phyloP scores from a whole-genome alignment of 2,329 filamentous ascomycete genomes.

The Colletotrichum simmondsii region DNA sequence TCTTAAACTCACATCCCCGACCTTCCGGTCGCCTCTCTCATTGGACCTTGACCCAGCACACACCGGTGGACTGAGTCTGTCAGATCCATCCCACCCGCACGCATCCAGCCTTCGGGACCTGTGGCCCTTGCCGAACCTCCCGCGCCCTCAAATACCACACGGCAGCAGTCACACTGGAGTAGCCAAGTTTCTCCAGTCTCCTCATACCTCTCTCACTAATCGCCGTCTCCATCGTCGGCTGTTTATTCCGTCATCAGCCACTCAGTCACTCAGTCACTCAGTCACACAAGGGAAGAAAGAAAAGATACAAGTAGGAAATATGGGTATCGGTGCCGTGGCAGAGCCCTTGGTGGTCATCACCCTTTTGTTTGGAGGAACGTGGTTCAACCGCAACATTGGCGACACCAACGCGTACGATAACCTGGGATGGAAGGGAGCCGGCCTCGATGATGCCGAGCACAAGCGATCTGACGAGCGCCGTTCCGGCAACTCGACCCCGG shows the following conservation, averaged over 20 bases:
- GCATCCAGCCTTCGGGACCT: slow-evolving; percentile 11
- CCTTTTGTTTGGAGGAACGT: slow-evolving; percentile 56
- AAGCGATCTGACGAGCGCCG: slow-evolving; percentile 50
- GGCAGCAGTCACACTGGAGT: slow-evolving; percentile 14
- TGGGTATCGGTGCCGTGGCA: slow-evolving; percentile 53
- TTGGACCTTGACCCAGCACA: background rate
- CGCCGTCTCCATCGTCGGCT: background rate
- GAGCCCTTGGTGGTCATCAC: slow-evolving; percentile 55
- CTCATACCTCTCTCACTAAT: slow-evolving; percentile 9
- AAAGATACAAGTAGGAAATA: slow-evolving; percentile 34
- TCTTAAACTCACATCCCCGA: slow-evolving; percentile 25
- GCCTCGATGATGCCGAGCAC: slow-evolving; percentile 25
- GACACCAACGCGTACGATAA: slow-evolving; percentile 40
- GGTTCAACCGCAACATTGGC: slow-evolving; percentile 54
- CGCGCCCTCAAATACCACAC: slow-evolving; percentile 27
- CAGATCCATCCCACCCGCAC: slow-evolving; percentile 22
- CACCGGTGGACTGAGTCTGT: slow-evolving; percentile 10
- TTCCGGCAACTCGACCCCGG: slow-evolving; percentile 32
- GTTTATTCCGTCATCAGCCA: background rate
- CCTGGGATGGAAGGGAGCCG: slow-evolving; percentile 30
- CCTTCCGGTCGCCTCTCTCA: slow-evolving; percentile 5
- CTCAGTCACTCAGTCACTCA: too few relatives aligned
- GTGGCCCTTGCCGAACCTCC: slow-evolving; percentile 26
- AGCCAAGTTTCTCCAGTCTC: slow-evolving; percentile 24
- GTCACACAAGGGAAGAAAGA: background rate